Evolutionary conservation across 805 yeast genomes (phyloP).

Genomic region (Sugiyamaella qingdaonensis): DNA sequence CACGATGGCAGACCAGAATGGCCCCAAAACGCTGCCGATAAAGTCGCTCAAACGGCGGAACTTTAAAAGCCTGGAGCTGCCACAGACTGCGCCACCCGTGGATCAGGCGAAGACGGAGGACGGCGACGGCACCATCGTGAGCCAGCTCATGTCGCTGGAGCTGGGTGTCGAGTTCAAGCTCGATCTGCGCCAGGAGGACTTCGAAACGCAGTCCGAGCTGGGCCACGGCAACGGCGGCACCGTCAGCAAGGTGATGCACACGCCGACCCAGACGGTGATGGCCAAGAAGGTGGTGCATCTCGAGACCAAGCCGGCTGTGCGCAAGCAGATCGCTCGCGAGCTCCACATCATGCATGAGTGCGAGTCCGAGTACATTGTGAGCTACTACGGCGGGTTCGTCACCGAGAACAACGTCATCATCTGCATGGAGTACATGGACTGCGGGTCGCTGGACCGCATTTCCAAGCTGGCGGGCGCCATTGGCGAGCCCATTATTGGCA

Average conservation of each 20-base stretch:
- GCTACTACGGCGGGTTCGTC: conserved; percentile 86
- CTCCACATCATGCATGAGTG: conserved; percentile 88
- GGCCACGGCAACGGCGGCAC: conserved; percentile 96
- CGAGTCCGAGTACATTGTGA: conserved; percentile 71
- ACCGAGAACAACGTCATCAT: conserved; percentile 70
- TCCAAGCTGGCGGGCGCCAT: conserved; percentile 57
- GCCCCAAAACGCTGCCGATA: conserved; percentile 5
- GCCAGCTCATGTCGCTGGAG: conserved; percentile 45
- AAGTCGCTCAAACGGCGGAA: conserved; percentile 55
- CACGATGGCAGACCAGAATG: neutral
- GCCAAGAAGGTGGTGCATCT: conserved; percentile 86
- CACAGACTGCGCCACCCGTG: conserved; percentile 7
- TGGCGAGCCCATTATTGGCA: conserved; percentile 64
- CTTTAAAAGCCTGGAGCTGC: conserved; percentile 51
- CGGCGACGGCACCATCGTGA: conserved; percentile 29
- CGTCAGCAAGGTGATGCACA: conserved; percentile 81
- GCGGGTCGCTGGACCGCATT: conserved; percentile 86
- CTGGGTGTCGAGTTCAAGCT: conserved; percentile 52
- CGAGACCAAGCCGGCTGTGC: conserved; percentile 73
- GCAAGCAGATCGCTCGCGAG: conserved; percentile 83
- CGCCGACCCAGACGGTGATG: conserved; percentile 83
- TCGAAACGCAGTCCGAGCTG: conserved; percentile 67
- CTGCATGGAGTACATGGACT: conserved; percentile 94
- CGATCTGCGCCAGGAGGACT: conserved; percentile 57
- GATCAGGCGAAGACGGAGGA: conserved; percentile 13